Evolutionary conservation across 2,329 filamentous ascomycete genomes (phyloP).

Genomic region (Helotiales sp.): DNA sequence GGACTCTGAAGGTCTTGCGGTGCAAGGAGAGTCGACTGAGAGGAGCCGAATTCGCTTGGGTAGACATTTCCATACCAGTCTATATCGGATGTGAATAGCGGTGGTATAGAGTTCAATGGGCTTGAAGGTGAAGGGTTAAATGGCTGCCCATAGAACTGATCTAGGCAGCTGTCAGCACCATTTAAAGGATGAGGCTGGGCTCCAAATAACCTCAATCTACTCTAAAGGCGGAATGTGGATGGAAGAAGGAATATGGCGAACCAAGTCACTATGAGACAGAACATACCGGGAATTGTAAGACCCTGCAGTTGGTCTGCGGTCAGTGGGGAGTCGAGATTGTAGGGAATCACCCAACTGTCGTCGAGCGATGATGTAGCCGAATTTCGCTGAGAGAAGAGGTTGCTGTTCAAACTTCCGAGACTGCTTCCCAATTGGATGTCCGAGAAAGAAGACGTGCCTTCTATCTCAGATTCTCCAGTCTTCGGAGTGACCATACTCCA

Average conservation of each 20-base stretch:
- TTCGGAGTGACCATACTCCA: conserved; percentile 20
- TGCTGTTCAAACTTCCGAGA: conserved; percentile 26
- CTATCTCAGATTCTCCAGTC: conserved; percentile 16
- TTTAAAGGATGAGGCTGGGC: not conserved
- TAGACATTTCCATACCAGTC: conserved; percentile 11
- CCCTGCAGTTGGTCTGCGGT: conserved; percentile 13
- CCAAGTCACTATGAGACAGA: not conserved
- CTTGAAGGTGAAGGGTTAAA: conserved; percentile 11
- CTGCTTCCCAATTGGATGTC: conserved; percentile 25
- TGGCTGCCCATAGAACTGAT: conserved; percentile 18
- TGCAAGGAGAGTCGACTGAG: conserved; percentile 5
- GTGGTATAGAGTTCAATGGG: conserved; percentile 9
- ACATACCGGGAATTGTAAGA: conserved; percentile 25
- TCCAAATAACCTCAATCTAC: not conserved
- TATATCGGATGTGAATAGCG: conserved; percentile 17
- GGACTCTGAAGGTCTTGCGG: conserved; percentile 13
- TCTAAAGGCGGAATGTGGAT: not conserved
- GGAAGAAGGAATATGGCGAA: not conserved
- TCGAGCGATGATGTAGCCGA: conserved; percentile 26
- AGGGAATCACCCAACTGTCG: conserved; percentile 26
- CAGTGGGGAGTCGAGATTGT: conserved; percentile 15
- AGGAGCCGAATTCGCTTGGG: conserved; percentile 14
- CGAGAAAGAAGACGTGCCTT: conserved; percentile 20
- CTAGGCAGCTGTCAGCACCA: not conserved
- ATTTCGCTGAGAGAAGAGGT: conserved; percentile 18